A percentile compares a stretch with the other conserved stretches of the same genome.
Evolutionary conservation across 139 green algal genomes (phyloP).

Genomic region (Picochlorum sp.): DNA sequence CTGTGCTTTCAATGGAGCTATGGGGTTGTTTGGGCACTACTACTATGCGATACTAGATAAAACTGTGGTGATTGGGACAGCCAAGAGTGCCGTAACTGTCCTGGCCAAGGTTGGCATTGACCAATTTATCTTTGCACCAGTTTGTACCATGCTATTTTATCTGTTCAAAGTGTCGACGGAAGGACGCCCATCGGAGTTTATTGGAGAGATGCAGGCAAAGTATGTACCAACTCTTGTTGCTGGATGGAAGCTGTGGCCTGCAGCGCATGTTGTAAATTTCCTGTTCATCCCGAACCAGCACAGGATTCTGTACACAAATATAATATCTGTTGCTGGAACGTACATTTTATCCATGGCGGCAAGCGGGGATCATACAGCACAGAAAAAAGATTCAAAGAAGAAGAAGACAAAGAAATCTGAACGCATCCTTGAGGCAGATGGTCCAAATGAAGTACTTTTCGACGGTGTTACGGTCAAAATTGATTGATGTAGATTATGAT

Average conservation of each 20-base stretch:
- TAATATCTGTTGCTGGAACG: constrained; percentile 33
- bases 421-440: not conserved
- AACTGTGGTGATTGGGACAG: constrained; percentile 22
- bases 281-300: constrained; percentile 26
- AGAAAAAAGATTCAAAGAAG: constrained; percentile 5
- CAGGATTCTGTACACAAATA: constrained; percentile 43
- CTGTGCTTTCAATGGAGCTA: constrained; percentile 19
- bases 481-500: constrained; percentile 11
- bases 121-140: constrained; percentile 44
- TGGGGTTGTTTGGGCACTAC: constrained; percentile 17
- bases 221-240: constrained; percentile 30
- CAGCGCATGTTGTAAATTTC: constrained; percentile 39
- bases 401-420: constrained; percentile 3
- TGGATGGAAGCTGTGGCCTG: constrained; percentile 37
- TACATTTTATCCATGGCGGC: constrained; percentile 22
- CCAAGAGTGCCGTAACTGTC: constrained; percentile 27
- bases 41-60: constrained; percentile 29
- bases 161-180: constrained; percentile 18
- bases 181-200: not conserved
- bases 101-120: constrained; percentile 43
- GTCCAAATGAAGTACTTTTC: constrained; percentile 12
- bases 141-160: constrained; percentile 49
- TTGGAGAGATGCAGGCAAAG: constrained; percentile 20
- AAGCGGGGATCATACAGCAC: not conserved
- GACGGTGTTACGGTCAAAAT: constrained; percentile 18